Evolutionary conservation across 75 land plant species (phyloP).

Genomic region (Sequoiadendron giganteum): DNA sequence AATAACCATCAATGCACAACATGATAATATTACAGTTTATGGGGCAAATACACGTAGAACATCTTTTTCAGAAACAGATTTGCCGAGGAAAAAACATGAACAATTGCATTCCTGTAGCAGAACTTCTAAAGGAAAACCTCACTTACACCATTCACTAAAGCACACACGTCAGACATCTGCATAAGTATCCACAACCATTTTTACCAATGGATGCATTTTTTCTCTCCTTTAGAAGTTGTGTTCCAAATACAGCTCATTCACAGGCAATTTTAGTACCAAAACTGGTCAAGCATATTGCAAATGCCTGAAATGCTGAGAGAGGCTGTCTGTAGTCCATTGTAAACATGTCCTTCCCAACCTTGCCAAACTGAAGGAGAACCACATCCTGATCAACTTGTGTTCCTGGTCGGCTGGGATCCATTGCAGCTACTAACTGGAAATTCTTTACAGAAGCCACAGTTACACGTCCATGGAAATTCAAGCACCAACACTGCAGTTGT

Average conservation of each 20-base stretch:
- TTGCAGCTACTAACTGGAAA: slow-evolving; percentile 90
- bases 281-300: slow-evolving; percentile 71
- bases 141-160: neutral
- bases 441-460: slow-evolving; percentile 95
- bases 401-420: slow-evolving; percentile 61
- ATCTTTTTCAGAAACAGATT: neutral
- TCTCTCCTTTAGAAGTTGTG: slow-evolving; percentile 1
- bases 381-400: slow-evolving; percentile 52
- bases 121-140: slow-evolving; percentile 6
- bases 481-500: slow-evolving; percentile 95
- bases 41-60: neutral
- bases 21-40: slow-evolving; percentile 6
- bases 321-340: slow-evolving; percentile 75
- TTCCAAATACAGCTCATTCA: slow-evolving; percentile 27
- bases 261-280: slow-evolving; percentile 78
- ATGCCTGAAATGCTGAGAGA: slow-evolving; percentile 68
- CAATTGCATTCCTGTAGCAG: neutral
- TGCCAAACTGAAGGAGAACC: slow-evolving; percentile 76
- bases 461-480: slow-evolving; percentile 92
- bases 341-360: slow-evolving; percentile 58
- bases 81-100: neutral
- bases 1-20: neutral
- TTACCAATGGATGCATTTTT: neutral
- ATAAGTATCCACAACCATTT: neutral
- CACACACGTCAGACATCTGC: neutral